These are phyloP conservation scores for Coelastrella sp. DNA, from an alignment of 139 green algal species.

Conservation along the genomic window DNA sequence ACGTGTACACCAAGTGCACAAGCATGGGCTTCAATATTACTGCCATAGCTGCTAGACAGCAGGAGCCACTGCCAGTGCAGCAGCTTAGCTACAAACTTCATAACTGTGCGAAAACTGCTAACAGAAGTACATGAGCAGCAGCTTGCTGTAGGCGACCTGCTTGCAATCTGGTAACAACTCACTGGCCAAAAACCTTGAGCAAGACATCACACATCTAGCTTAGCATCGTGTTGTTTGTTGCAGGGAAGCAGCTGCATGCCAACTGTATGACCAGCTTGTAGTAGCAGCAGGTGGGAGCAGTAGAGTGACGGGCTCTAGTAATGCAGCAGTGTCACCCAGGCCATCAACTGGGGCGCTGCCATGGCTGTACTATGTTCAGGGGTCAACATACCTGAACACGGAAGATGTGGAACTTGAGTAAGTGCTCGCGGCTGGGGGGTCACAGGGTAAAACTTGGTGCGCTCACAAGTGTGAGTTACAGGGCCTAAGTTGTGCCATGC, in stretches of 20 bases:
- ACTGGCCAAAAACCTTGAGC: background rate
- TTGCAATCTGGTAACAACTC: background rate
- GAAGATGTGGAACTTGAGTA: slow-evolving; percentile 60
- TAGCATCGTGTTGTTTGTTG: background rate
- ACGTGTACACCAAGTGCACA: background rate
- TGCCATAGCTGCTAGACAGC: too few relatives aligned
- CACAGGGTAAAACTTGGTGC: too few relatives aligned
- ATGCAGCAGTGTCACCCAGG: background rate
- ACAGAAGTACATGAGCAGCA: too few relatives aligned
- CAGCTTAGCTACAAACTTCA: too few relatives aligned
- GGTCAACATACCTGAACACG: slow-evolving; percentile 50
- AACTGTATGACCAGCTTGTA: slow-evolving; percentile 57
- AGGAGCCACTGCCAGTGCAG: too few relatives aligned
- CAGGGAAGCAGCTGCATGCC: slow-evolving; percentile 50
- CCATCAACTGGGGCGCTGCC: slow-evolving; percentile 61
- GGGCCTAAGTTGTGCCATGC: too few relatives aligned
- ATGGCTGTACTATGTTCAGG: slow-evolving; percentile 67
- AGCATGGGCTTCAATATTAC: background rate
- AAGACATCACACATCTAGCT: background rate
- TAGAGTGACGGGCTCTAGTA: background rate
- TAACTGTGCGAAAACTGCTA: too few relatives aligned
- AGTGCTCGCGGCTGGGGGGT: too few relatives aligned
- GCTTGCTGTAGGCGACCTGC: too few relatives aligned
- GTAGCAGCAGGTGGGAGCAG: slow-evolving; percentile 17
- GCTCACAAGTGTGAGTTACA: too few relatives aligned